Base-by-base conservation (phyloP, 202 grass and related monocot species). In the Cymbopogon flexuosus region DNA sequence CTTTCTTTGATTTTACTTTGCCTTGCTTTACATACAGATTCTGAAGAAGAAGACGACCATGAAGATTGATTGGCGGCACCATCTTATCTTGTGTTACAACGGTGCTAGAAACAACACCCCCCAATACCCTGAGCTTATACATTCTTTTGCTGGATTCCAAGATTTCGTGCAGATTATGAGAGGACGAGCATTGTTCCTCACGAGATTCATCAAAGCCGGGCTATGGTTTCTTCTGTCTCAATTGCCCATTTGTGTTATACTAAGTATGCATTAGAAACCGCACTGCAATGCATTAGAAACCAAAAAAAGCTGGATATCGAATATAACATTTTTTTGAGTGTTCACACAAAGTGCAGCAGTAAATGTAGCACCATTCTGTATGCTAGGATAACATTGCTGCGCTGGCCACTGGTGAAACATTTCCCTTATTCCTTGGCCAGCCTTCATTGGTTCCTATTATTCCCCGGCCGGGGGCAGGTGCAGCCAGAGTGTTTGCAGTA, bases 21-120 rank as follows among this genome's bases (percentile, higher is more conserved):
- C 23, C 58, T 41, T 83, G 68, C 61, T 76, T 34, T 80, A 18
- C 24, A 35, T 79, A 45, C 77, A 91, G 91, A 93, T 66, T 93
- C 91, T 58, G 91, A 93, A 87, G 80, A 7, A 10, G 91, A 93
- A 81, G 88, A 93, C 8, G 86, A 82, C 42, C 91, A 93, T 88
- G 88, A 93, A 83, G 80, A 93, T 65, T 90, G 77, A 93, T 85
- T 76, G 14, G 5, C 0, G 11, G 3, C 36, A 13, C 12, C 30
- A 29, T 47, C 27, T 60, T 15, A 31, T 6, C 47, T 69, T 31
- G 12, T 68, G 21, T 47, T 12, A 6, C 0, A 12, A 13, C 16
- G 37, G 57, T 66, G 60, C 21, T 60, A 49, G 22, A 62, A 74
- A 45, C 35, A 54, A 15, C 59, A 59, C 57, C 49, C 49, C 29